Evolutionary conservation across 371 early-diverging fungal species (phyloP).

Genomic region (Fennellomyces sp.): DNA sequence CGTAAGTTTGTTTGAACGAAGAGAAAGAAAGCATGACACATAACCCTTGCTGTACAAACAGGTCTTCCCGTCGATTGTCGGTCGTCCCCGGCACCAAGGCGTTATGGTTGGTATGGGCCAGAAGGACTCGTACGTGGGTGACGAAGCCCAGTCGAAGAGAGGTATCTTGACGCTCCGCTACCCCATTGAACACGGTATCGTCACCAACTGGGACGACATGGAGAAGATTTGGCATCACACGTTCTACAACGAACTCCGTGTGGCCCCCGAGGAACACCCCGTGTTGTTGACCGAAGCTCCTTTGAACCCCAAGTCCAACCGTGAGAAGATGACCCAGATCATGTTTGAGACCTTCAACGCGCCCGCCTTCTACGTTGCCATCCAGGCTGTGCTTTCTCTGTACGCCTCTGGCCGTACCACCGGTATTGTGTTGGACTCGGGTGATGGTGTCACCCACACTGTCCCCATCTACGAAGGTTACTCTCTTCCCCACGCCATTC

Average conservation of each 20-base stretch:
- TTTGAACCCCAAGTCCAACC: constrained; percentile 99
- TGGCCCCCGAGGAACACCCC: constrained; percentile 96
- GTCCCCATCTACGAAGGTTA: constrained; percentile 99
- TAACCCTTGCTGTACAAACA: constrained; percentile 21
- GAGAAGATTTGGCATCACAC: constrained; percentile 99
- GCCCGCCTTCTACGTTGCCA: constrained; percentile 99
- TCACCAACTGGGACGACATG: constrained; percentile 99
- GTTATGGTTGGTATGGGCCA: constrained; percentile 99
- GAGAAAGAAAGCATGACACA: constrained; percentile 2
- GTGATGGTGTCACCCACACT: constrained; percentile 99
- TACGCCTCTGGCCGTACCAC: constrained; percentile 99
- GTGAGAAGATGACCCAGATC: constrained; percentile 99
- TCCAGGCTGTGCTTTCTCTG: constrained; percentile 98
- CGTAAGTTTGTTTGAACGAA: constrained; percentile 65
- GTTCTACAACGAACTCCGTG: constrained; percentile 86
- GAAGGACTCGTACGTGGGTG: constrained; percentile 99
- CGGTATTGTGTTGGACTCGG: constrained; percentile 99
- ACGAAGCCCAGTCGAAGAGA: constrained; percentile 99
- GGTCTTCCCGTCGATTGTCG: constrained; percentile 99
- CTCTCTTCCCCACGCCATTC: constrained; percentile 98
- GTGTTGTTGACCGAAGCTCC: constrained; percentile 99
- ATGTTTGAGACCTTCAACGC: constrained; percentile 99
- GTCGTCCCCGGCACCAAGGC: constrained; percentile 99
- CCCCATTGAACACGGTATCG: constrained; percentile 99
- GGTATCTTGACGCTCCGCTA: constrained; percentile 99